Base-by-base conservation (phyloP, 2,329 filamentous ascomycete genomes). In the Claviceps humidiphila region DNA sequence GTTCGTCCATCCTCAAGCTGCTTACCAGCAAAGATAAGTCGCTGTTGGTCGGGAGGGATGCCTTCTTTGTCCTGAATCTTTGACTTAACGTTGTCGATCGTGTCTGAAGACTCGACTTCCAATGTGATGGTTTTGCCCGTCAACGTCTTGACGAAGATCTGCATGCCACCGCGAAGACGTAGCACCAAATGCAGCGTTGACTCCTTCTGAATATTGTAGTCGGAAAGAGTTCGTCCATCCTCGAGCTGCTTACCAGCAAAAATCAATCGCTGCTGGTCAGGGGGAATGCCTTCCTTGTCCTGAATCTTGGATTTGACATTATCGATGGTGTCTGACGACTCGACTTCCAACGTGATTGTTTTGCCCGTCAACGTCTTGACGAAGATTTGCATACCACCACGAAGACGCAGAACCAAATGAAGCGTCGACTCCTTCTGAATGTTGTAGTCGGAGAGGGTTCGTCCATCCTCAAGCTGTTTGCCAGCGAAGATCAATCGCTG, bases 141-240 rank as follows among this genome's bases (percentile, higher is more conserved):
- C 1, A 91, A 72, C 0, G 87, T 90, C 78, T 90, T 90, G 64
- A 90, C 86, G 59, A 90, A 90, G 59, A 89, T 89, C 62, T 90
- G 86, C 85, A 89, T 90, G 69, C 88, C 88, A 75, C 88, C 87
- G 71, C 87, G 87, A 5, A 93, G 86, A 69, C 87, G 84, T 24
- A 91, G 82, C 47, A 91, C 87, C 52, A 91, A 67, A 67, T 91
- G 87, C 1, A 91, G 77, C 0, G 87, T 91, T 1, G 82, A 87
- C 65, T 91, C 87, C 74, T 91, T 91, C 70, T 97, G 91, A 47
- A 96, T 96, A 75, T 96, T 96, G 81, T 96, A 96, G 68, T 96
- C 91, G 49, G 81, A 85, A 0, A 96, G 76, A 0, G 90, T 96
- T 22, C 90, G 87, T 48, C 90, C 90, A 61, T 96, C 89, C 67